Base-by-base conservation (phyloP, 345 rosid genomes). In the Luvunga scandens region DNA sequence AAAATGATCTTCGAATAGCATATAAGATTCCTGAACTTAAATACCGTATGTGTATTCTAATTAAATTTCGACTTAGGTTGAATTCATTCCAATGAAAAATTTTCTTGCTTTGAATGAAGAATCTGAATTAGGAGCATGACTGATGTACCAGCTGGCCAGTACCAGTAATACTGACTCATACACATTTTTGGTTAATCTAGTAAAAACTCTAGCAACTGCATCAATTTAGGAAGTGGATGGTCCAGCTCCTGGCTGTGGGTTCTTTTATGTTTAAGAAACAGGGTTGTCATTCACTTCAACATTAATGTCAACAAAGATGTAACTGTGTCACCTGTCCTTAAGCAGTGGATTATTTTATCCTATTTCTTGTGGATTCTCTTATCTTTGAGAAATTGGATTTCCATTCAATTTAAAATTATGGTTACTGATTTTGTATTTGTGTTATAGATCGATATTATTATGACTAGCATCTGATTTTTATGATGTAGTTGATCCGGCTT, bases 401-500 rank as follows among this genome's bases (percentile, higher is more conserved):
- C 33, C 30, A 53, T 57, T 59, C 36, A 56, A 56, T 70, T 19
- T 7, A 28, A 19, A 34, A 63, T 57, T 39, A 39, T 79, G 24
- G 12, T 73, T 14, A 65, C 69, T 78, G 42, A 70, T 73, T 76
- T 55, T 61, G 42, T 55, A 8, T 13, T 75, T 74, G 64, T 75
- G 62, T 60, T n/a, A 12, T 69, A 28, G 71, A 19, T 66, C 4
- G 38, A 31, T 75, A 27, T 66, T 76, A 22, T 72, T 34, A 66
- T 79, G 66, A 61, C 75, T 84, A 73, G 75, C 75, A 28, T 63
- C 67, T 76, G 73, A 53, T 77, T 81, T 61, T 69, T 80, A 22
- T 85, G 77, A 70, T 80, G 79, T 78, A 95, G 99, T 88, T 93
- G 84, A 91, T 95, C 83, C 92, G 93, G 79, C 86, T 93, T 68